Evolutionary conservation across 148 eudicot species (phyloP).

Genomic region (Silene conica): DNA sequence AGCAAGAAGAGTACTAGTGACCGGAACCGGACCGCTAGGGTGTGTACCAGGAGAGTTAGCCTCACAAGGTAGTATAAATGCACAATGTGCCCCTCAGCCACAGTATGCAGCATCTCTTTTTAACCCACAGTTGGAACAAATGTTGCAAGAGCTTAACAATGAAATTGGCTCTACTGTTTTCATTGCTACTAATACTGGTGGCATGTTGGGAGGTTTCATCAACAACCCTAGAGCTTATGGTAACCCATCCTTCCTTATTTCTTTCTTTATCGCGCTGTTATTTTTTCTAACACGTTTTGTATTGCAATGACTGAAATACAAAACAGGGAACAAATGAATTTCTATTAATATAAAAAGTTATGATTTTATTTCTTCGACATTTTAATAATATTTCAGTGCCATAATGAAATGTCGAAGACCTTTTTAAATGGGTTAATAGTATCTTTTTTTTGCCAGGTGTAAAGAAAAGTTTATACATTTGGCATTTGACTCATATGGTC

Average conservation of each 20-base stretch:
- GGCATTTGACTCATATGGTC: no score
- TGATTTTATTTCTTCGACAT: no score
- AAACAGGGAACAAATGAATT: no score
- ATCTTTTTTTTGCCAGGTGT: no score
- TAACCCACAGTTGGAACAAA: conserved; percentile 33
- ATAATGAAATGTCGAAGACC: no score
- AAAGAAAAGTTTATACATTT: no score
- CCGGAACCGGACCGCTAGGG: conserved; percentile 74
- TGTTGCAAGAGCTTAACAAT: conserved; percentile 30
- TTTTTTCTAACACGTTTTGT: no score
- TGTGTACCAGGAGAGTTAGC: conserved; percentile 72
- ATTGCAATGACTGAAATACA: no score
- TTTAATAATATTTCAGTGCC: no score
- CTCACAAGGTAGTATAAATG: conserved; percentile 32
- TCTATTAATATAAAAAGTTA: no score
- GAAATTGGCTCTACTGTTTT: conserved; percentile 53
- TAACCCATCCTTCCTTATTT: conserved; percentile 11
- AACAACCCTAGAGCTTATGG: conserved; percentile 55
- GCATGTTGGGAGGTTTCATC: conserved; percentile 49
- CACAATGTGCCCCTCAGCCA: conserved; percentile 44
- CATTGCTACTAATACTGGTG: conserved; percentile 37
- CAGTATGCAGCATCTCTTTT: conserved; percentile 33
- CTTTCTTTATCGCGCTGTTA: neutral
- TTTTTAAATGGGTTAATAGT: no score
- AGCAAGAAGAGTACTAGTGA: conserved; percentile 67